These are phyloP conservation scores for Fusarium denticulatum DNA, from an alignment of 2,329 filamentous ascomycete species.

Conservation along the genomic window DNA sequence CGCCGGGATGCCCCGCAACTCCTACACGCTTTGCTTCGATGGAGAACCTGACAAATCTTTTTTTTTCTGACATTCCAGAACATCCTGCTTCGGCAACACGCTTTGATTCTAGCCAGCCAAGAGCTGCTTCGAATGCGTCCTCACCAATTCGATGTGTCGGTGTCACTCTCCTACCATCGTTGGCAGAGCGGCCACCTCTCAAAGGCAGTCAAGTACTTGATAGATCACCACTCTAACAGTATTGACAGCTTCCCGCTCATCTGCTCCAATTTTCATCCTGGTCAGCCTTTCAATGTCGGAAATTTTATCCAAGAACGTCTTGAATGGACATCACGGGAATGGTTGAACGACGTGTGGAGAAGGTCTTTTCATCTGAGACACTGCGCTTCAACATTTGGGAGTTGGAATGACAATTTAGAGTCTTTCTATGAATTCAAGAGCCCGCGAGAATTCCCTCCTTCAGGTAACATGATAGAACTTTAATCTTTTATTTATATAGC, in stretches of 20 bases:
- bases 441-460: too few relatives aligned
- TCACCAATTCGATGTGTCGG: neutral
- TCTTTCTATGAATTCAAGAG: neutral
- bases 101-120: neutral
- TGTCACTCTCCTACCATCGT: neutral
- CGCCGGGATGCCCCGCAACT: neutral
- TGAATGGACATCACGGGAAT: neutral
- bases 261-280: neutral
- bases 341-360: neutral
- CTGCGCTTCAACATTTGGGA: neutral
- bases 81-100: neutral
- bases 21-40: neutral
- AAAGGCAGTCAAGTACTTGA: neutral
- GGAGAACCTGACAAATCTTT: neutral
- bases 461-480: too few relatives aligned
- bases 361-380: neutral
- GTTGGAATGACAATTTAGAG: neutral
- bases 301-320: neutral
- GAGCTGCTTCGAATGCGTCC: neutral
- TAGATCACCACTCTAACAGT: neutral
- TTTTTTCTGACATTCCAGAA: conserved; percentile 1
- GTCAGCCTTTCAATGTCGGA: neutral
- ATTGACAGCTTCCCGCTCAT: neutral
- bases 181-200: neutral
- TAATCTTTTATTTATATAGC: too few relatives aligned